A percentile compares a stretch with the other conserved stretches of the same genome.
These are phyloP conservation scores for Solanum virginianum DNA, from an alignment of 257 asterid species.

Conservation along the genomic window DNA sequence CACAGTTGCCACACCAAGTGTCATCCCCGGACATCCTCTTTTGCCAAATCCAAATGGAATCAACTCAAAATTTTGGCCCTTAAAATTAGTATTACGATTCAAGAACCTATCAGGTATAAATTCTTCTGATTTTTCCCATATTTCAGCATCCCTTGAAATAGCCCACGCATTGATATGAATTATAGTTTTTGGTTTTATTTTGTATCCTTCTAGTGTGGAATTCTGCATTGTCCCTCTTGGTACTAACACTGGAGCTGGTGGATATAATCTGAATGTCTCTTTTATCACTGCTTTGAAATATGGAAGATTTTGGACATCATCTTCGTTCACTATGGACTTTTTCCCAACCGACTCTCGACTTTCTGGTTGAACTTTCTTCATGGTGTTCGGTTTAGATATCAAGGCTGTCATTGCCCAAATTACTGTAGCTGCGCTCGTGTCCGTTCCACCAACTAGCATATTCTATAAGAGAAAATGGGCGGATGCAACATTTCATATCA, in stretches of 20 bases:
- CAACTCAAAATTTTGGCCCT: neutral
- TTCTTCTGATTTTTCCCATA: neutral
- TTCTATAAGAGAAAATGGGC: neutral
- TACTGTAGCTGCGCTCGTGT: neutral
- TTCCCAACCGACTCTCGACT: neutral
- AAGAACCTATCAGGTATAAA: neutral
- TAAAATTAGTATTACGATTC: neutral
- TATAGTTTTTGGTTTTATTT: neutral
- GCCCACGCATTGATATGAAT: neutral
- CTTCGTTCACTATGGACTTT: neutral
- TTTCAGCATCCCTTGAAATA: neutral
- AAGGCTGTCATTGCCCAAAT: neutral
- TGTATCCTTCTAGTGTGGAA: neutral
- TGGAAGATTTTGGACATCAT: neutral
- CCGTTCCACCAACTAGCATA: neutral
- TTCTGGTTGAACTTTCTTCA: neutral
- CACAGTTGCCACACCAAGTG: neutral
- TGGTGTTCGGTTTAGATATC: neutral
- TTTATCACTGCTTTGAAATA: neutral
- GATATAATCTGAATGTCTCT: neutral
- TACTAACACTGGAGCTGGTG: neutral
- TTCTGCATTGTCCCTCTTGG: neutral
- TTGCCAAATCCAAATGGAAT: neutral
- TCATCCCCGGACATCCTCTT: neutral
- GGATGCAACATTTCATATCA: fast-evolving